Evolutionary conservation across 163 green algal genomes (phyloP).

Genomic region (Scenedesmus sp.): DNA sequence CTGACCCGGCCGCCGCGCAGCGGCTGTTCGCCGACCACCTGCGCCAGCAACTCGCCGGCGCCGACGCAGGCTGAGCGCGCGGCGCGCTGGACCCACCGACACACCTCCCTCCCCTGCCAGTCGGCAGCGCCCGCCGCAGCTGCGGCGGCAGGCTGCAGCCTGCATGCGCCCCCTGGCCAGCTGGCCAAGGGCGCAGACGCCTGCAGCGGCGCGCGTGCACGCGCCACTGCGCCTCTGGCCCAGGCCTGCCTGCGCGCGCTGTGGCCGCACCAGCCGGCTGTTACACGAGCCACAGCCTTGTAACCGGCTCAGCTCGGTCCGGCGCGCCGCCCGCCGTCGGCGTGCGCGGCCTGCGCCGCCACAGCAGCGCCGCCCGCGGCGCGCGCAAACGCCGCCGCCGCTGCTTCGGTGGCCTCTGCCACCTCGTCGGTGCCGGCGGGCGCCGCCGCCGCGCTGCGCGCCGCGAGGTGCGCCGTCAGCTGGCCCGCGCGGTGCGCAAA

Average conservation of each 20-base stretch:
- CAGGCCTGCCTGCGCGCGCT: too few relatives aligned
- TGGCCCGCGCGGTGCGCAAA: neutral
- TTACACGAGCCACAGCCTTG: too few relatives aligned
- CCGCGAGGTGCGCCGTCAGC: neutral
- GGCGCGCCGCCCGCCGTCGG: too few relatives aligned
- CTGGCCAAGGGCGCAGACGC: neutral
- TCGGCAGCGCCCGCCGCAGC: neutral
- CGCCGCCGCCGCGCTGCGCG: neutral
- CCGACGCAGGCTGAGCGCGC: neutral
- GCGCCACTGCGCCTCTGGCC: too few relatives aligned
- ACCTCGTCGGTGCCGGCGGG: neutral
- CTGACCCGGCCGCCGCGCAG: constrained; percentile 59
- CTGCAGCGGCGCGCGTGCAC: neutral
- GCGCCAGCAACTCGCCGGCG: constrained; percentile 45
- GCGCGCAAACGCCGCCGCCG: neutral
- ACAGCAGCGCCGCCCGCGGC: too few relatives aligned
- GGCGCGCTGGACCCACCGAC: neutral
- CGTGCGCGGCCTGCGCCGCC: too few relatives aligned
- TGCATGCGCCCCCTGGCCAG: too few relatives aligned
- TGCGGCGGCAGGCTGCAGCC: neutral
- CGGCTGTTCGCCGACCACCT: constrained; percentile 89
- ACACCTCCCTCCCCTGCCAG: neutral
- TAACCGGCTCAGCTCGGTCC: too few relatives aligned
- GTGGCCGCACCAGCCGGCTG: too few relatives aligned
- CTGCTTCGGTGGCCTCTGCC: constrained; percentile 13